phyloP scores from a whole-genome alignment of 2,329 filamentous ascomycete genomes.

The Lasiodiplodia sp. region DNA sequence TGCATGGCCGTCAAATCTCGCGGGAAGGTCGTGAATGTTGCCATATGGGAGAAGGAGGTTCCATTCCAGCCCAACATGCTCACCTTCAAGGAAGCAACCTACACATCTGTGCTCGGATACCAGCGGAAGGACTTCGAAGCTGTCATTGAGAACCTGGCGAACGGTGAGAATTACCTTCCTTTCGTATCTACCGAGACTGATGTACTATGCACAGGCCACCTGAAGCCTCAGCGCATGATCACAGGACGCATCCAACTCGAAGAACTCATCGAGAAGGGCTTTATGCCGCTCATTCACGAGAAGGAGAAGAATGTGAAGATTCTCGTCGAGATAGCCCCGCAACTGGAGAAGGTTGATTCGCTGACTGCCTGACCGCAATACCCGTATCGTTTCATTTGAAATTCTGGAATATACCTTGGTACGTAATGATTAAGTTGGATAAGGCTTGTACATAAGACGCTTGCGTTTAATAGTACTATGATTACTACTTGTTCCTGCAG shows the following conservation, averaged over 20 bases:
- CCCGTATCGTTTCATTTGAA: not conserved
- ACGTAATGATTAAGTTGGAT: not conserved
- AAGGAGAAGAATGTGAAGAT: slow-evolving; percentile 71
- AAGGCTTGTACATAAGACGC: not conserved
- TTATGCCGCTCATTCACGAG: slow-evolving; percentile 64
- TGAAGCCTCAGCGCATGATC: slow-evolving; percentile 66
- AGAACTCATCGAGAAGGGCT: slow-evolving; percentile 64
- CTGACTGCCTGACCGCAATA: not conserved
- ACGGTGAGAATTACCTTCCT: slow-evolving; percentile 36
- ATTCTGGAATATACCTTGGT: not conserved
- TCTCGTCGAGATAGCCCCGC: slow-evolving; percentile 56
- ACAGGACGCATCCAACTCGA: slow-evolving; percentile 65
- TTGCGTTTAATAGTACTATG: not conserved
- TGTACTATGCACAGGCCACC: slow-evolving; percentile 45
- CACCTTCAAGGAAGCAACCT: slow-evolving; percentile 61
- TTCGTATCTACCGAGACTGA: slow-evolving; percentile 7
- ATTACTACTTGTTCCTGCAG: too few species aligned
- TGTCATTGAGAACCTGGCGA: slow-evolving; percentile 61
- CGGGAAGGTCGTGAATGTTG: slow-evolving; percentile 69
- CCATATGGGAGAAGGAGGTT: slow-evolving; percentile 67
- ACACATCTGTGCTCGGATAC: slow-evolving; percentile 59
- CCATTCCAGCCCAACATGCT: slow-evolving; percentile 62
- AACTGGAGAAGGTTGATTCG: slow-evolving; percentile 24
- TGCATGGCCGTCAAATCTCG: slow-evolving; percentile 58
- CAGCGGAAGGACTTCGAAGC: slow-evolving; percentile 62